phyloP scores from a whole-genome alignment of 345 rosid species.

The Linum trigynum region DNA sequence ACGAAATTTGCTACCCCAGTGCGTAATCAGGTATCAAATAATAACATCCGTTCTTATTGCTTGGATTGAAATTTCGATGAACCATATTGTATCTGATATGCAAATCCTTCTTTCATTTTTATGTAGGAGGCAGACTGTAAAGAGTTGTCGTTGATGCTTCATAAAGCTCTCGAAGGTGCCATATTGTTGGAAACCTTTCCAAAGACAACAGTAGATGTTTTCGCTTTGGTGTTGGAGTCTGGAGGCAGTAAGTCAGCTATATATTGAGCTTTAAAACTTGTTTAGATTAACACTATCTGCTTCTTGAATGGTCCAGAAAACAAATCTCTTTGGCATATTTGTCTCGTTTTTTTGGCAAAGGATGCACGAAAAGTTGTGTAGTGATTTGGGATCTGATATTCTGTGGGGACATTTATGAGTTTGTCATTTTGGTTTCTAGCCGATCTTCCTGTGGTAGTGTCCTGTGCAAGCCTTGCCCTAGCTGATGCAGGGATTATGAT shows the following conservation, averaged over 20 bases:
- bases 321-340: neutral
- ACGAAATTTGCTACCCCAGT: conserved; percentile 66
- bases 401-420: neutral
- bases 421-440: conserved; percentile 32
- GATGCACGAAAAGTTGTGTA: no score
- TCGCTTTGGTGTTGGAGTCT: conserved; percentile 89
- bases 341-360: neutral
- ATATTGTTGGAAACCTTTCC: conserved; percentile 80
- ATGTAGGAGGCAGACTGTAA: conserved; percentile 65
- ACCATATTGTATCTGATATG: conserved; percentile 4
- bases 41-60: neutral
- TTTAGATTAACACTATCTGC: neutral
- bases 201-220: conserved; percentile 89
- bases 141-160: conserved; percentile 79
- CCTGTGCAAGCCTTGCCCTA: conserved; percentile 94
- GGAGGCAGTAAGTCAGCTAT: conserved; percentile 74
- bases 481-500: conserved; percentile 97
- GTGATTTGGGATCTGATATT: neutral
- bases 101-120: conserved; percentile 1
- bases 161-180: conserved; percentile 86
- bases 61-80: neutral
- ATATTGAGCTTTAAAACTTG: conserved; percentile 22
- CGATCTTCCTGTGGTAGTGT: conserved; percentile 79
- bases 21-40: conserved; percentile 56
- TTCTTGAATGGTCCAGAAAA: neutral